phyloP scores from a whole-genome alignment of 148 eudicot genomes.

The Beta vulgaris region DNA sequence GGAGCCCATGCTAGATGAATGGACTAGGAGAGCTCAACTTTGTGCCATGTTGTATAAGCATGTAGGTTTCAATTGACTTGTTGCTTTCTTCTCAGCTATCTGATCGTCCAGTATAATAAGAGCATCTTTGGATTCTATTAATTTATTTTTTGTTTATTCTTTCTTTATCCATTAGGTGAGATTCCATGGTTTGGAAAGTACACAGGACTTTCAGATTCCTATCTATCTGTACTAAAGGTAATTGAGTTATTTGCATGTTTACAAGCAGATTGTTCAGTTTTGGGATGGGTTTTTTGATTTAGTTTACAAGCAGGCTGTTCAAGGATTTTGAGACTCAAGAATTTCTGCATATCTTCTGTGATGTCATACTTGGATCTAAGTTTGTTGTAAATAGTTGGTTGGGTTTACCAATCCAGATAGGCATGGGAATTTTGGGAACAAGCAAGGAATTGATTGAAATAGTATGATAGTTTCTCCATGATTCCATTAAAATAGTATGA shows the following conservation, averaged over 20 bases:
- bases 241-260: neutral
- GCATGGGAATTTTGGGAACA: no score
- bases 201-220: slow-evolving; percentile 93
- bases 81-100: neutral
- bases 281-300: no score
- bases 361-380: no score
- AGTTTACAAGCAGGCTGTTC: no score
- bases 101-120: neutral
- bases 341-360: no score
- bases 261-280: no score
- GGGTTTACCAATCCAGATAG: no score
- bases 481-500: no score
- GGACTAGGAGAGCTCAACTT: slow-evolving; percentile 74
- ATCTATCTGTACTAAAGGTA: slow-evolving; percentile 91
- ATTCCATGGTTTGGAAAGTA: slow-evolving; percentile 99
- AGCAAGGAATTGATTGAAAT: no score
- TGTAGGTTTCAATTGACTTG: slow-evolving; percentile 40
- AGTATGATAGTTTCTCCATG: no score
- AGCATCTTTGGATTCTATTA: neutral
- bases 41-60: slow-evolving; percentile 60
- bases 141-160: neutral
- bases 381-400: no score
- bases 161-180: slow-evolving; percentile 55
- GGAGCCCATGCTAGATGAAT: slow-evolving; percentile 69
- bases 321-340: no score